Percentiles rank a stretch among this genome's conserved stretches.
Conservation (phyloP, 805 yeast species). For the Ogataea methanolica region DNA sequence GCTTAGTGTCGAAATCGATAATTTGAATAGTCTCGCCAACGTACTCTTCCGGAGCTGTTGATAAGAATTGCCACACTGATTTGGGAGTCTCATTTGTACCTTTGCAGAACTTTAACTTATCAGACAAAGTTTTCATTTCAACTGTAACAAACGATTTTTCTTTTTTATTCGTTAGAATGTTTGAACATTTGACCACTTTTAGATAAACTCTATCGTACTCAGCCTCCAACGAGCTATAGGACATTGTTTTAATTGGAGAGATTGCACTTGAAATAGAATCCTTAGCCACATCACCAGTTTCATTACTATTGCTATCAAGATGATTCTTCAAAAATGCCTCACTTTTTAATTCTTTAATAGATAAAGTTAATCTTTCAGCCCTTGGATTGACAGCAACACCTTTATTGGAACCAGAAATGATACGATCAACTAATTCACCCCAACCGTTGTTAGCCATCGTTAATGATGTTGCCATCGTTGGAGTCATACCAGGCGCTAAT, state of each 20-base stretch:
- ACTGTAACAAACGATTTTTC: constrained; percentile 46
- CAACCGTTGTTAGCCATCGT: constrained; percentile 61
- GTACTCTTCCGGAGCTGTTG: constrained; percentile 66
- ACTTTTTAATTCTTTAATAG: constrained; percentile 68
- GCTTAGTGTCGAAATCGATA: constrained; percentile 47
- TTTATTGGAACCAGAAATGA: constrained; percentile 65
- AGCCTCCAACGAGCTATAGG: constrained; percentile 58
- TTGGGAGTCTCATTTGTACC: constrained; percentile 57
- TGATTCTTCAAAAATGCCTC: constrained; percentile 21
- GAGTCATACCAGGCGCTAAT: constrained; percentile 29
- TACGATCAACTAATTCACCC: constrained; percentile 82
- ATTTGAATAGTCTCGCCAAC: constrained; percentile 69
- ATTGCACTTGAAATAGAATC: constrained; percentile 40
- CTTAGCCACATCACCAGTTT: constrained; percentile 21
- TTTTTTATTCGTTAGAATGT: constrained; percentile 7
- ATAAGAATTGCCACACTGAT: constrained; percentile 63
- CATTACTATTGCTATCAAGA: constrained; percentile 5
- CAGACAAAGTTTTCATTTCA: constrained; percentile 48
- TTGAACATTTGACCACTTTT: constrained; percentile 43
- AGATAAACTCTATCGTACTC: constrained; percentile 59
- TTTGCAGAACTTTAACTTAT: constrained; percentile 52
- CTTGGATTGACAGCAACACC: constrained; percentile 82
- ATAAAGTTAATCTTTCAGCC: constrained; percentile 63
- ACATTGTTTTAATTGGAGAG: constrained; percentile 59
- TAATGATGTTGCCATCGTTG: constrained; percentile 32